Evolutionary conservation across 768 basidiomycete genomes (phyloP).

Genomic region (Panaeolus papilionaceus): DNA sequence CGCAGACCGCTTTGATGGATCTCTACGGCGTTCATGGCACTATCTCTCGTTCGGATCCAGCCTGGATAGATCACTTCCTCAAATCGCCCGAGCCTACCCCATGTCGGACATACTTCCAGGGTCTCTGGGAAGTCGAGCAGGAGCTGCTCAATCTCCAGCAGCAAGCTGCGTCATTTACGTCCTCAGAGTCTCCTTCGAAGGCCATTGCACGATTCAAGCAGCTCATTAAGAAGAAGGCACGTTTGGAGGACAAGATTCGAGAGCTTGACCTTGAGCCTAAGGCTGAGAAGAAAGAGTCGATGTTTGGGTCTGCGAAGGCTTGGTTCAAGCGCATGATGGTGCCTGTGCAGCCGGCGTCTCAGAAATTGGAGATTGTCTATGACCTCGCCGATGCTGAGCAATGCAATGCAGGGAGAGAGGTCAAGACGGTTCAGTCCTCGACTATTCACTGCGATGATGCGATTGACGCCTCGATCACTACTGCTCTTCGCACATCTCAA

Average conservation of each 20-base stretch:
- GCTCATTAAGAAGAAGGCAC: slow-evolving; percentile 49
- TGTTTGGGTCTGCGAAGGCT: slow-evolving; percentile 53
- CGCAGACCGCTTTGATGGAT: slow-evolving; percentile 36
- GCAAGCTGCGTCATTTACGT: slow-evolving; percentile 23
- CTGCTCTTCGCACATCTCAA: slow-evolving; percentile 49
- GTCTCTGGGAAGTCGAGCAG: slow-evolving; percentile 35
- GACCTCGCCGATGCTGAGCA: slow-evolving; percentile 43
- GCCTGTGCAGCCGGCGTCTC: slow-evolving; percentile 36
- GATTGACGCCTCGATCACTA: slow-evolving; percentile 44
- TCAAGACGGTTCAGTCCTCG: slow-evolving; percentile 31
- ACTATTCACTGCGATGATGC: slow-evolving; percentile 24
- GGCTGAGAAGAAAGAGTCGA: slow-evolving; percentile 32
- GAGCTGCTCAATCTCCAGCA: slow-evolving; percentile 34
- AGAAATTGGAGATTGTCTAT: slow-evolving; percentile 44
- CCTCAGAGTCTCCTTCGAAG: slow-evolving; percentile 21
- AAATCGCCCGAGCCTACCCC: slow-evolving; percentile 40
- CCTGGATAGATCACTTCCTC: slow-evolving; percentile 45
- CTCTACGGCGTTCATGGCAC: slow-evolving; percentile 21
- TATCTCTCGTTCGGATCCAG: slow-evolving; percentile 26
- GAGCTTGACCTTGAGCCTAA: slow-evolving; percentile 34
- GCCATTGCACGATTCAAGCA: slow-evolving; percentile 42
- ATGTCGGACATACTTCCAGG: slow-evolving; percentile 37
- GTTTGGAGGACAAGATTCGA: slow-evolving; percentile 41
- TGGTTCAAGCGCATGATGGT: slow-evolving; percentile 70
- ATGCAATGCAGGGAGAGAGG: slow-evolving; percentile 48